Percentiles rank a stretch among this genome's conserved stretches.
Evolutionary conservation across 495 filamentous ascomycete genomes (phyloP).

Genomic region (Penicillium subrubescens): DNA sequence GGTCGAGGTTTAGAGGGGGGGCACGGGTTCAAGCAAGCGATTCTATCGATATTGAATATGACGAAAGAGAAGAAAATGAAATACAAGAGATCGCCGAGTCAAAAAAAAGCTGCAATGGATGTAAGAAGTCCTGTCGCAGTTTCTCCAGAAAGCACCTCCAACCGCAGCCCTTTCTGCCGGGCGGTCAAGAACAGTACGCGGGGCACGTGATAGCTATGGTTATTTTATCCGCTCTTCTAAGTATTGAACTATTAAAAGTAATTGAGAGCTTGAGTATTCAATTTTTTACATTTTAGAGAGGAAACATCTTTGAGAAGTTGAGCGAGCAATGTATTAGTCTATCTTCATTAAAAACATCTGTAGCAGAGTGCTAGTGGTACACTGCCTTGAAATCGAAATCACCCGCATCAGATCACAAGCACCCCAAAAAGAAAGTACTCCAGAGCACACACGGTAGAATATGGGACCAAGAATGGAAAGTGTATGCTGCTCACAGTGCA

Average conservation of each 20-base stretch:
- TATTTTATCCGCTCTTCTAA: neutral
- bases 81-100: conserved; percentile 6
- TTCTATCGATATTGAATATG: conserved; percentile 10
- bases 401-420: conserved; percentile 26
- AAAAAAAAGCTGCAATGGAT: conserved; percentile 14
- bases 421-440: conserved; percentile 28
- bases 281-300: neutral
- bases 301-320: neutral
- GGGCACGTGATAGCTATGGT: conserved; percentile 11
- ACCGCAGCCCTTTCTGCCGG: conserved; percentile 33
- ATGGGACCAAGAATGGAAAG: conserved; percentile 32
- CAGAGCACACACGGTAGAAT: conserved; percentile 33
- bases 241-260: too few species aligned
- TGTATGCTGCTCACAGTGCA: conserved; percentile 4
- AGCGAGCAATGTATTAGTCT: conserved; percentile 29
- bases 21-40: neutral
- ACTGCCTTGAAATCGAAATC: conserved; percentile 30
- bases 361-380: conserved; percentile 26
- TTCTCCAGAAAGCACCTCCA: conserved; percentile 26
- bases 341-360: conserved; percentile 26
- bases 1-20: neutral
- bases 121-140: conserved; percentile 22
- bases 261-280: neutral
- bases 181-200: conserved; percentile 19
- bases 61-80: neutral